Percentiles rank a stretch among this genome's conserved stretches.
Conservation (phyloP, 176 grass and related monocot genomes). For the Tillandsia fasciculata region DNA sequence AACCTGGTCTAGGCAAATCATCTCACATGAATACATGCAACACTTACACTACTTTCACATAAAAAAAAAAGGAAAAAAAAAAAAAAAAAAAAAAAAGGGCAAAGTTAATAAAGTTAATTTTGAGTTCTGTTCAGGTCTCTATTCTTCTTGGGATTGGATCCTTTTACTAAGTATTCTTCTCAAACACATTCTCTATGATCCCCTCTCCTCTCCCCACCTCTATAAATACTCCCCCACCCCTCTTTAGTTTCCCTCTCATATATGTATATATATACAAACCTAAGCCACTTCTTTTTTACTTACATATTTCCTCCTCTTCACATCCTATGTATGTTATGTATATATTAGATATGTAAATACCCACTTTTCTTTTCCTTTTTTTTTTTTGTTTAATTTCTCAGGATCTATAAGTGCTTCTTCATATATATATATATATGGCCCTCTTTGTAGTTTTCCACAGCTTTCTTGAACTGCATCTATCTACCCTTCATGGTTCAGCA, state of each 20-base stretch:
- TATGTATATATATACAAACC: too few species aligned
- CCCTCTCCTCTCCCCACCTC: not conserved
- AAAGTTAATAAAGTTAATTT: too few species aligned
- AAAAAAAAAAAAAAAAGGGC: too few species aligned
- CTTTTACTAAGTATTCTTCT: conserved; percentile 8
- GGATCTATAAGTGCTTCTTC: not conserved
- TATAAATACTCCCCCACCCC: conserved; percentile 7
- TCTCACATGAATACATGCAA: too few species aligned
- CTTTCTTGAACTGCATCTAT: conserved; percentile 52
- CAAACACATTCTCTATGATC: not conserved
- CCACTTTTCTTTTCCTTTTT: not conserved
- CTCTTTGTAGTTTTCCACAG: conserved; percentile 45
- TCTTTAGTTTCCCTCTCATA: too few species aligned
- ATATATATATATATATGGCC: conserved; percentile 13
- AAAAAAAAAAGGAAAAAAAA: too few species aligned
- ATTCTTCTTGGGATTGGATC: conserved; percentile 28
- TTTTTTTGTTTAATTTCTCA: not conserved
- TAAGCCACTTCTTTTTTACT: too few species aligned
- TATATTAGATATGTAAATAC: not conserved
- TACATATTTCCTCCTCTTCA: not conserved
- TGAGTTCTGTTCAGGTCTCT: not conserved
- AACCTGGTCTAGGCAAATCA: too few species aligned
- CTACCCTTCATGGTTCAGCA: not conserved
- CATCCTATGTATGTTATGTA: conserved; percentile 5
- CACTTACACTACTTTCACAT: too few species aligned